Percentiles rank a stretch among this genome's conserved stretches.
Conservation (phyloP, 148 eudicot species). For the Camellia japonica region DNA sequence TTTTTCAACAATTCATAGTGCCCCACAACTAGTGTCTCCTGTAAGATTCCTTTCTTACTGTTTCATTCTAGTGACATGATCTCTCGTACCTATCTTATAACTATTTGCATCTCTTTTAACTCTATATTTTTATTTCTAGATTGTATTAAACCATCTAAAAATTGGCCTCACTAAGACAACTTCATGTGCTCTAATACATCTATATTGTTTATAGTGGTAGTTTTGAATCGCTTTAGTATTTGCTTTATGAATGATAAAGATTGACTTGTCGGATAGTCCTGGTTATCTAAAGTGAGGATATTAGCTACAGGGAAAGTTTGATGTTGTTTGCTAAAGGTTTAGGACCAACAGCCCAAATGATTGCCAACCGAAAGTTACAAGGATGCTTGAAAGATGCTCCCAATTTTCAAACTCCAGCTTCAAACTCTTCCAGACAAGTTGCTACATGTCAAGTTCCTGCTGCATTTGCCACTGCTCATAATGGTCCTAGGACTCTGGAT, state of each 20-base stretch:
- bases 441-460: conserved; percentile 9
- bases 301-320: conserved; percentile 61
- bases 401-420: conserved; percentile 7
- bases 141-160: too few relatives aligned
- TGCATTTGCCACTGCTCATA: conserved; percentile 1
- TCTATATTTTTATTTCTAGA: background rate
- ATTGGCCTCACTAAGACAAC: too few relatives aligned
- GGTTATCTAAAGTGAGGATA: background rate
- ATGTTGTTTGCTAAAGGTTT: conserved; percentile 58
- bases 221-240: background rate
- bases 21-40: conserved; percentile 21
- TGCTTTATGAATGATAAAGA: background rate
- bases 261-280: background rate
- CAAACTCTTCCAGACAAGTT: background rate
- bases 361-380: conserved; percentile 60
- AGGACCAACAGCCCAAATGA: conserved; percentile 67
- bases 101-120: background rate
- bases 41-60: conserved; percentile 29
- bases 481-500: conserved; percentile 3
- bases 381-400: conserved; percentile 17
- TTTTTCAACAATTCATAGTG: conserved; percentile 13
- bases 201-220: background rate
- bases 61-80: background rate
- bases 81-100: background rate
- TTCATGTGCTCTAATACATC: too few relatives aligned